A percentile compares a stretch with the other conserved stretches of the same genome.
phyloP scores from a whole-genome alignment of 495 filamentous ascomycete genomes.

The Xylaria sp. region DNA sequence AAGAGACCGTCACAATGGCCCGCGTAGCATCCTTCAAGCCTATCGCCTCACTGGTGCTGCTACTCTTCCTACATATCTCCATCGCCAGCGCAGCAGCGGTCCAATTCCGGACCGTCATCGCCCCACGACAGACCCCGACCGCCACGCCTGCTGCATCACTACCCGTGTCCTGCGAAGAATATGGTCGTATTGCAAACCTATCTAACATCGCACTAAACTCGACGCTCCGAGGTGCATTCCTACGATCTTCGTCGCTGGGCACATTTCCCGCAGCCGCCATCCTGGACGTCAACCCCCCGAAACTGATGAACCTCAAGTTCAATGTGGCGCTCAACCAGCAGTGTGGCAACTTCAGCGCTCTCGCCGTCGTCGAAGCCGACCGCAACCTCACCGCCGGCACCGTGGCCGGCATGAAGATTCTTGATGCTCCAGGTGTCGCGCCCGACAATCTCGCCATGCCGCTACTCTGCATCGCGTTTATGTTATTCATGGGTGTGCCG shows the following conservation, averaged over 20 bases:
- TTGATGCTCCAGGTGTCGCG: constrained; percentile 18
- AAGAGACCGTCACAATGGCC: constrained; percentile 14
- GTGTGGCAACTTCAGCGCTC: constrained; percentile 41
- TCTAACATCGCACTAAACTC: constrained; percentile 41
- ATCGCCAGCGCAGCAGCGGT: constrained; percentile 20
- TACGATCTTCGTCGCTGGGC: constrained; percentile 39
- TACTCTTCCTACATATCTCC: constrained; percentile 15
- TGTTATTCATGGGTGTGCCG: constrained; percentile 20
- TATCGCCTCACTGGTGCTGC: constrained; percentile 15
- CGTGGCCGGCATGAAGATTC: constrained; percentile 30
- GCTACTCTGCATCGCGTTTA: constrained; percentile 10
- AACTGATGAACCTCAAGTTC: constrained; percentile 35
- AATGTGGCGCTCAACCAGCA: constrained; percentile 38
- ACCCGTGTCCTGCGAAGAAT: constrained; percentile 35
- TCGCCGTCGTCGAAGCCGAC: constrained; percentile 39
- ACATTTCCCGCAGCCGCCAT: constrained; percentile 37
- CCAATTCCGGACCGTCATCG: constrained; percentile 18
- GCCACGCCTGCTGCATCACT: constrained; percentile 9
- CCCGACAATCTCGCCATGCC: constrained; percentile 15
- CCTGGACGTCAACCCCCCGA: constrained; percentile 36
- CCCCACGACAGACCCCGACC: constrained; percentile 18
- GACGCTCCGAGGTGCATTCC: constrained; percentile 42
- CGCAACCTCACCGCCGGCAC: constrained; percentile 43
- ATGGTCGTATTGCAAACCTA: constrained; percentile 37
- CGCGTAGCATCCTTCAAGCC: constrained; percentile 9